Base-by-base conservation (phyloP, 371 early-diverging fungal genomes). In the Batkoa obscura region DNA sequence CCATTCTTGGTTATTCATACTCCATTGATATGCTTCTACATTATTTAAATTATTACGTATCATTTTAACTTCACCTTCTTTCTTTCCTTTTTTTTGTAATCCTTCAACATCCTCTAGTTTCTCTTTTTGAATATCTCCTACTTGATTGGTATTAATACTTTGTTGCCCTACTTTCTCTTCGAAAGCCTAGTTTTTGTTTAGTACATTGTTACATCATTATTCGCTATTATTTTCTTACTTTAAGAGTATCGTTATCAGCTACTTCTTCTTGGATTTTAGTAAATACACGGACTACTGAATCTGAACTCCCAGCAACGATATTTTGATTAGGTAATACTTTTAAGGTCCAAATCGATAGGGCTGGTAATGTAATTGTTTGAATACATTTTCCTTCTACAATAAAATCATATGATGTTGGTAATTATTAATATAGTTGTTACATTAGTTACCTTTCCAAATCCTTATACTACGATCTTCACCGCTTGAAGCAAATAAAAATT, bases 391-490 rank as follows among this genome's bases (percentile, higher is more conserved):
- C 71, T 58, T 74, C 86, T 79, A 64, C 30, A 30, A 17, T 13
- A 31, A 38, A n/a, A 50, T 36, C 39, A 35, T 34, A 42, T 30
- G 30, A 17, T 15, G 39, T 42, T 55, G 48, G 13, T 2, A 13
- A 33, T 32, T 51, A 45, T 31, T 37, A 13, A 41, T 54, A 32
- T 52, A 43, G 60, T 15, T 10, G 17, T 32, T 39, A 3, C 46
- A 52, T 10, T 9, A 38, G 56, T 58, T 68, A 82, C 86, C 80
- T 60, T 75, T 72, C 97, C 97, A 98, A 17, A 92, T 69, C 6
- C 86, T 76, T 5, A 90, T 78, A 9, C 88, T 76, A 31, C 94
- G 77, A 60, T 98, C 98, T 71, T 98, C 98, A 37, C 94, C 94
- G 33, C 86, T 72, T 1, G 94, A 86, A 15, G 87, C 84, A 50